These are phyloP conservation scores for Melocanna baccifera DNA, from an alignment of 176 grass and related monocot species.

Conservation along the genomic window DNA sequence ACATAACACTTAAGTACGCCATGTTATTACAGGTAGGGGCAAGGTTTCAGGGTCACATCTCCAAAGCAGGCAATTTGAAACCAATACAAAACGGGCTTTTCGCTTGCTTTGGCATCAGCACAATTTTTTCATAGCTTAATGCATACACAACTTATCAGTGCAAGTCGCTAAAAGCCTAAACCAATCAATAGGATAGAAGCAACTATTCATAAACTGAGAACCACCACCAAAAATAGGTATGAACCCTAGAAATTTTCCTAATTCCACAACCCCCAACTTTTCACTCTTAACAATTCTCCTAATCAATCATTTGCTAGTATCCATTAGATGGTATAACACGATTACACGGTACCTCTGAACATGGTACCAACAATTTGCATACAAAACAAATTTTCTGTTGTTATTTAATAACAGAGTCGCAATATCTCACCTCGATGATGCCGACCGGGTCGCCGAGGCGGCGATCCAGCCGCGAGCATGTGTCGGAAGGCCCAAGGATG, in stretches of 20 bases:
- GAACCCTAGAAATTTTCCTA: neutral
- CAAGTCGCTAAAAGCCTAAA: neutral
- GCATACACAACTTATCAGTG: neutral
- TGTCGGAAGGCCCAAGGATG: conserved; percentile 24
- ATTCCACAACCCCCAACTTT: neutral
- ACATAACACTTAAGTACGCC: neutral
- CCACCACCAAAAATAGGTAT: neutral
- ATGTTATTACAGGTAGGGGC: neutral
- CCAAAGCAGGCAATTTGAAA: neutral
- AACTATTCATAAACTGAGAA: neutral
- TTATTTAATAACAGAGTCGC: neutral
- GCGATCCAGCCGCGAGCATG: conserved; percentile 49
- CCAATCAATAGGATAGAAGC: neutral
- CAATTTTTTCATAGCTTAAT: neutral
- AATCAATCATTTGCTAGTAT: neutral
- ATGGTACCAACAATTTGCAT: neutral
- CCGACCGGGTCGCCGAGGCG: conserved; percentile 43
- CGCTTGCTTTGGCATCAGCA: neutral
- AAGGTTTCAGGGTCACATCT: neutral
- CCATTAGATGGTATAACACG: neutral
- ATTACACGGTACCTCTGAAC: neutral
- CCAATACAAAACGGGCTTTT: neutral
- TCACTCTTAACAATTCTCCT: neutral
- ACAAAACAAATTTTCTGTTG: neutral
- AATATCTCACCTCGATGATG: conserved; percentile 57